phyloP scores from a whole-genome alignment of 179 eudicot genomes.

The Dionaea muscipula region DNA sequence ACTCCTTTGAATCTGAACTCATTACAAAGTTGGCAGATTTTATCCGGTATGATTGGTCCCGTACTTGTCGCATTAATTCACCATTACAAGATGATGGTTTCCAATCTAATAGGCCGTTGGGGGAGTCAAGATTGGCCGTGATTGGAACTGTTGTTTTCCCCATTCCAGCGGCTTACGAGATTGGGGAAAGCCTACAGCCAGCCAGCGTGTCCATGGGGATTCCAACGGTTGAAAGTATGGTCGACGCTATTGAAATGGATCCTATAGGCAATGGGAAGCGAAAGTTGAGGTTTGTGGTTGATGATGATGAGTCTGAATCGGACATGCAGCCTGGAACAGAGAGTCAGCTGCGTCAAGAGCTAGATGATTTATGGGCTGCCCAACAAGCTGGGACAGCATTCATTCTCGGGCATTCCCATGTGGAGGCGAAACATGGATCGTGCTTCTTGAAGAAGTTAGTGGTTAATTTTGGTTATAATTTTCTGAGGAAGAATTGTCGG shows the following conservation, averaged over 20 bases:
- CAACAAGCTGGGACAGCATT: constrained; percentile 82
- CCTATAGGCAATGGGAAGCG: constrained; percentile 19
- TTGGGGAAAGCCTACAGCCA: constrained; percentile 41
- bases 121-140: constrained; percentile 42
- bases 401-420: constrained; percentile 78
- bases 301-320: constrained; percentile 19
- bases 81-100: constrained; percentile 20
- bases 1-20: constrained; percentile 82
- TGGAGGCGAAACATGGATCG: constrained; percentile 76
- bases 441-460: constrained; percentile 55
- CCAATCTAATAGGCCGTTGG: constrained; percentile 20
- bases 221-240: constrained; percentile 39
- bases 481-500: constrained; percentile 70
- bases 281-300: constrained; percentile 48
- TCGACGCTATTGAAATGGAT: constrained; percentile 43
- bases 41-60: constrained; percentile 58
- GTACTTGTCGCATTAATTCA: constrained; percentile 11
- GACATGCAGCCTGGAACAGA: constrained; percentile 18
- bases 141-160: constrained; percentile 41
- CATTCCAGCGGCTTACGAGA: constrained; percentile 36
- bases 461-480: constrained; percentile 66
- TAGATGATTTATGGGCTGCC: constrained; percentile 55
- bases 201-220: constrained; percentile 60
- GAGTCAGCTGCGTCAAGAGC: constrained; percentile 42
- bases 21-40: constrained; percentile 48